These are phyloP conservation scores for Phycomyces blakesleeanus DNA, from an alignment of 192 early-diverging fungal genomes.

Conservation along the genomic window DNA sequence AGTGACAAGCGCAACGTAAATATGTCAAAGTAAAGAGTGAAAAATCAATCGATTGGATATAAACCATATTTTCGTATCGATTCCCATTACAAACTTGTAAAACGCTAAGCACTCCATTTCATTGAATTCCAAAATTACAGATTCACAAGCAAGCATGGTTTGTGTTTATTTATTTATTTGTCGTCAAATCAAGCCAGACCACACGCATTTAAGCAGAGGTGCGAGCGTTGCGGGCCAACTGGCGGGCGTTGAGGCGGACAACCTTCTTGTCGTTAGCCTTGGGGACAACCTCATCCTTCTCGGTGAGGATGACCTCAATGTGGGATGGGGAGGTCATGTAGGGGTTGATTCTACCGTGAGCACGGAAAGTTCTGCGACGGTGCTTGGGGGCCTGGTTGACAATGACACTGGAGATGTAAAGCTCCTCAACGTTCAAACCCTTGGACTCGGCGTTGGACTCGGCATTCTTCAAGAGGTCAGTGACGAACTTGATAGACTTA, in stretches of 20 bases:
- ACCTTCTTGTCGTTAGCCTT: slow-evolving; percentile 54
- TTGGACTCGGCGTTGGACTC: slow-evolving; percentile 95
- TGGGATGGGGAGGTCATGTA: slow-evolving; percentile 94
- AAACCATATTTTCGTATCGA: no score
- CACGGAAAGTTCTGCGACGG: slow-evolving; percentile 94
- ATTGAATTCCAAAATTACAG: no score
- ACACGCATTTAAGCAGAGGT: slow-evolving; percentile 14
- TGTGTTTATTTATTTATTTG: no score
- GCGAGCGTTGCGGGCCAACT: slow-evolving; percentile 50
- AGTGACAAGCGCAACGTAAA: no score
- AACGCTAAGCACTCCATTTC: no score
- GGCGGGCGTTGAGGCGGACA: slow-evolving; percentile 46
- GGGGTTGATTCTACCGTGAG: slow-evolving; percentile 91
- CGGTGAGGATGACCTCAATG: slow-evolving; percentile 90
- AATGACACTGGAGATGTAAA: slow-evolving; percentile 89
- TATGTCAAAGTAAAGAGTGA: no score
- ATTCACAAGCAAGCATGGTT: no score
- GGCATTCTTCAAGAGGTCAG: slow-evolving; percentile 92
- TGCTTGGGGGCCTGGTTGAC: slow-evolving; percentile 97
- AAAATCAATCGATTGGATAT: no score
- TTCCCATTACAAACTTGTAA: no score
- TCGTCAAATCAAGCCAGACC: no score
- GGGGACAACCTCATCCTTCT: slow-evolving; percentile 80
- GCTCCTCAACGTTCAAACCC: slow-evolving; percentile 82
- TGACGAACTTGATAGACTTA: slow-evolving; percentile 91